Base-by-base conservation (phyloP, 768 basidiomycete genomes). In the Lyophyllum decastes region DNA sequence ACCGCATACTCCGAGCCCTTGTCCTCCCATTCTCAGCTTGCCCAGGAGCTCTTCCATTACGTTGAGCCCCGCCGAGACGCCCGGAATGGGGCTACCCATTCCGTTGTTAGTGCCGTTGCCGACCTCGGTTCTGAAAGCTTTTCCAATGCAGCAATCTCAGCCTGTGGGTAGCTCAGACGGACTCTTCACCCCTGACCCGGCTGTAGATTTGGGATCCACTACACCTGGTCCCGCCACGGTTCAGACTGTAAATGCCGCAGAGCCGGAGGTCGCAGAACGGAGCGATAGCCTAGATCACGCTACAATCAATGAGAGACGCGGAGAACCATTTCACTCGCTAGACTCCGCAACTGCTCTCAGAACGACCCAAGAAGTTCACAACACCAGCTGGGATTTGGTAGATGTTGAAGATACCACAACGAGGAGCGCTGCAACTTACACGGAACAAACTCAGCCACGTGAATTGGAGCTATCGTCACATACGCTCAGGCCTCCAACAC, bases 171-270 rank as follows among this genome's bases (percentile, higher is more conserved):
- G 57, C 25, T 49, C 59, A 11, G 74, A 73, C 50, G 71, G 76
- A 16, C 66, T 79, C 59, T 79, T 79, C 63, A 77, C 76, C 0
- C 76, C 78, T 16, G 33, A 45, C 19, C 43, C 53, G 14, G 16
- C 12, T 16, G 26, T 14, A 8, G 40, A 41, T 16, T 24, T 4
- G 26, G 30, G 21, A 2, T 17, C 30, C 22, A 19, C 41, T 8
- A 12, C 53, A 14, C 30, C 27, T 34, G 53, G 16, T 21, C 10
- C 53, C 21, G 43, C n/a, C 14, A 21, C 17, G 21, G 22, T 33
- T 16, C 34, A 52, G 35, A 33, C 19, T 24, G 50, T 34, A 35
- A 27, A 30, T 11, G 8, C 9, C 24, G 11, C 11, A 30, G 14
- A 21, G 21, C 27, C 12, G 26, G 30, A 46, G 26, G 24, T n/a